Conservation (phyloP, 1,139 yeast genomes). For the Blastobotrys ciferrii region DNA sequence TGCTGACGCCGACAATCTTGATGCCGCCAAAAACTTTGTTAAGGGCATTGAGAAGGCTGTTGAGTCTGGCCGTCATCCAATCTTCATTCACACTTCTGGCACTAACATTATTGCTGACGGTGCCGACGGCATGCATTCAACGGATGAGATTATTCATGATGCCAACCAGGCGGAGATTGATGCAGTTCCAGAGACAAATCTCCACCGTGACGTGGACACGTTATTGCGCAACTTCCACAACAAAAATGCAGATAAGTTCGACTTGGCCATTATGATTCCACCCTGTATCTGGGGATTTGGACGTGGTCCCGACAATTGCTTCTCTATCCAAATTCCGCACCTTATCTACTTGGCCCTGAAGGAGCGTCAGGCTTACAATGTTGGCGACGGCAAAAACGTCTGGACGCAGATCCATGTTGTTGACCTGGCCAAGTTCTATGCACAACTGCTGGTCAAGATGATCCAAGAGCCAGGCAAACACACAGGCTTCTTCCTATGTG, state of each 20-base stretch:
- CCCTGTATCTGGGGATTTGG: slow-evolving; percentile 38
- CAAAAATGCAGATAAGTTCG: slow-evolving; percentile 18
- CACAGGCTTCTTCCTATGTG: slow-evolving; percentile 43
- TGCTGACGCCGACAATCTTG: slow-evolving; percentile 42
- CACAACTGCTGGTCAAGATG: slow-evolving; percentile 32
- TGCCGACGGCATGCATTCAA: slow-evolving; percentile 30
- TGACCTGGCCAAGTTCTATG: slow-evolving; percentile 42
- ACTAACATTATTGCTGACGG: slow-evolving; percentile 38
- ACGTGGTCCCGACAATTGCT: slow-evolving; percentile 38
- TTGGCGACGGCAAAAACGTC: slow-evolving; percentile 38
- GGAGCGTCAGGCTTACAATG: slow-evolving; percentile 36
- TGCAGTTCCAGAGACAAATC: slow-evolving; percentile 36
- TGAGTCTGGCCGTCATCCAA: slow-evolving; percentile 30
- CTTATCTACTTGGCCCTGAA: slow-evolving; percentile 32
- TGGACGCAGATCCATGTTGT: slow-evolving; percentile 44
- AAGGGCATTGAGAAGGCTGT: slow-evolving; percentile 21
- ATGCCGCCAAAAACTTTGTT: slow-evolving; percentile 35
- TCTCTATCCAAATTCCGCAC: slow-evolving; percentile 41
- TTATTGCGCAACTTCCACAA: slow-evolving; percentile 22
- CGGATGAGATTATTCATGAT: slow-evolving; percentile 38
- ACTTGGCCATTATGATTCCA: slow-evolving; percentile 24
- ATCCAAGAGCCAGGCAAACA: slow-evolving; percentile 35
- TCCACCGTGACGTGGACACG: slow-evolving; percentile 43
- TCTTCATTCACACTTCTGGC: slow-evolving; percentile 45
- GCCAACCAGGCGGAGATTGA: slow-evolving; percentile 36